Percentiles rank a stretch among this genome's conserved stretches.
phyloP scores from a whole-genome alignment of 176 grass and related monocot genomes.

The Phragmites australis region DNA sequence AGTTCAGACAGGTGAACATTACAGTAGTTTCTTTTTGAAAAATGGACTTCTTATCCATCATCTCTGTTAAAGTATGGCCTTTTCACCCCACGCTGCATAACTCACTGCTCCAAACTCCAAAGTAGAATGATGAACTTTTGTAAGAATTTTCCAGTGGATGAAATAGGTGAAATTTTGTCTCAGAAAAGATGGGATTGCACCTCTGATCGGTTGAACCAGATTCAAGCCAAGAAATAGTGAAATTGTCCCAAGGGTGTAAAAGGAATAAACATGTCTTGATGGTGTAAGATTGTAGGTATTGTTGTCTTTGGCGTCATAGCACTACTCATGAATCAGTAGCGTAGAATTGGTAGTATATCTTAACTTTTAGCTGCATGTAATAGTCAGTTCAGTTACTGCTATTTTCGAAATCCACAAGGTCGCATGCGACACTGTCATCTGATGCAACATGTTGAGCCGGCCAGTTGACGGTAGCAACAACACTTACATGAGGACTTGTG shows the following conservation, averaged over 20 bases:
- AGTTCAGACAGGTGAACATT: not conserved
- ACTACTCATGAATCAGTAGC: not conserved
- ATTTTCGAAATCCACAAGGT: not conserved
- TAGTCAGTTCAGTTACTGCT: not conserved
- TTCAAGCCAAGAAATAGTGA: conserved; percentile 32
- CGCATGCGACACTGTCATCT: not conserved
- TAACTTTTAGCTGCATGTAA: not conserved
- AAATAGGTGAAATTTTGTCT: not conserved
- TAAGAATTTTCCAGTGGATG: not conserved
- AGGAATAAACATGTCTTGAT: not conserved
- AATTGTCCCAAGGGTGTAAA: not conserved
- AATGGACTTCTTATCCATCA: not conserved
- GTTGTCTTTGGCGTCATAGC: conserved; percentile 12
- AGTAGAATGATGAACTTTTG: conserved; percentile 14
- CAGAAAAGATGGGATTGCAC: not conserved
- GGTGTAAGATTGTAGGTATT: conserved; percentile 15
- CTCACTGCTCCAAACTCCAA: not conserved
- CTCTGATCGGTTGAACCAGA: not conserved
- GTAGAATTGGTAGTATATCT: not conserved
- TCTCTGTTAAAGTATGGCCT: not conserved
- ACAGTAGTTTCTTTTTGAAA: not conserved
- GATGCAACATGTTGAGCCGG: not conserved
- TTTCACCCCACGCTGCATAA: not conserved
- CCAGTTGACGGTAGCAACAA: conserved; percentile 8
- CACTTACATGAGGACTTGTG: conserved; percentile 93